Evolutionary conservation across 139 green algal species (phyloP).

Genomic region (Tetradesmus obliquus): DNA sequence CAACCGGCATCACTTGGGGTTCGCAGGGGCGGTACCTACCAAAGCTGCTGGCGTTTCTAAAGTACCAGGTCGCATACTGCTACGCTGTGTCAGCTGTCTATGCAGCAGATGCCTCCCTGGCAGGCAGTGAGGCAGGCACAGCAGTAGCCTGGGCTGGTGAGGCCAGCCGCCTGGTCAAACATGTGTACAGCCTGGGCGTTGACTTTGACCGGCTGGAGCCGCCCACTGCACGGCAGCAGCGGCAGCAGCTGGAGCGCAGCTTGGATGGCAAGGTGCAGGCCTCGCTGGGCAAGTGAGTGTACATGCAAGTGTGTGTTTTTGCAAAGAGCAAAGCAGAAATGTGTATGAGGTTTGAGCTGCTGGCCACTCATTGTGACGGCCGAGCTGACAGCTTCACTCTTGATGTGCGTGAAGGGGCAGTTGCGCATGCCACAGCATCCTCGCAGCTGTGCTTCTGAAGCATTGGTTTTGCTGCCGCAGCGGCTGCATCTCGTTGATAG

Average conservation of each 20-base stretch:
- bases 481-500: too few species aligned
- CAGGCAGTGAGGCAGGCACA: not conserved
- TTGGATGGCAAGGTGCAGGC: slow-evolving; percentile 20
- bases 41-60: not conserved
- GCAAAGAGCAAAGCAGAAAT: too few species aligned
- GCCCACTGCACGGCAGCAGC: not conserved
- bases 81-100: not conserved
- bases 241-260: slow-evolving; percentile 13
- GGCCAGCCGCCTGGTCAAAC: slow-evolving; percentile 13
- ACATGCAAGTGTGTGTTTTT: too few species aligned
- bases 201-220: slow-evolving; percentile 21
- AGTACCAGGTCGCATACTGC: slow-evolving; percentile 30
- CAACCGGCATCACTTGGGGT: not conserved
- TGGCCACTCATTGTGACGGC: too few species aligned
- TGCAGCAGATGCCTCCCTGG: not conserved
- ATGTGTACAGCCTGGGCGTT: not conserved
- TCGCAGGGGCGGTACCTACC: not conserved
- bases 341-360: too few species aligned
- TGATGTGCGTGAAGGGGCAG: too few species aligned
- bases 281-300: not conserved
- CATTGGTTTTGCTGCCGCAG: too few species aligned
- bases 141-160: slow-evolving; percentile 20
- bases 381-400: too few species aligned
- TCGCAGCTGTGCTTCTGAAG: too few species aligned
- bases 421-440: too few species aligned